Conservation (phyloP, 345 rosid genomes). For the Linum lewisii region DNA sequence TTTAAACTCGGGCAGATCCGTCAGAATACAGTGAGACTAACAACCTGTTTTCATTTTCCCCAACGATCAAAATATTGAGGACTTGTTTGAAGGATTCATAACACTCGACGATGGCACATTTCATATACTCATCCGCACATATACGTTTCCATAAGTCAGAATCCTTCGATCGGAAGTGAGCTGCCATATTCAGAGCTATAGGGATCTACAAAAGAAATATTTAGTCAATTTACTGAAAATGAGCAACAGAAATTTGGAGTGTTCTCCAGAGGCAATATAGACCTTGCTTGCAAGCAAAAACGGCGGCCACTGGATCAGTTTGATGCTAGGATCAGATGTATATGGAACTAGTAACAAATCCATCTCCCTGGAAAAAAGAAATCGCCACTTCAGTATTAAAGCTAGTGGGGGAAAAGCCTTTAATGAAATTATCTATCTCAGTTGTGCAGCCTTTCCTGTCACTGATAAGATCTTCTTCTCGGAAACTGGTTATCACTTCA, state of each 20-base stretch:
- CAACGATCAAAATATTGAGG: slow-evolving; percentile 33
- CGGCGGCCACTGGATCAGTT: slow-evolving; percentile 51
- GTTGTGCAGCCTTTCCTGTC: slow-evolving; percentile 23
- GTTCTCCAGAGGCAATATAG: neutral
- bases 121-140: slow-evolving; percentile 40
- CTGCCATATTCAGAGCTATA: slow-evolving; percentile 60
- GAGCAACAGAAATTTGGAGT: neutral
- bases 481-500: slow-evolving; percentile 45
- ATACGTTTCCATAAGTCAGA: slow-evolving; percentile 43
- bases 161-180: slow-evolving; percentile 43
- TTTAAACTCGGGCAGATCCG: neutral
- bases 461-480: slow-evolving; percentile 49
- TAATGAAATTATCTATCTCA: neutral
- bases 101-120: slow-evolving; percentile 41
- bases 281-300: slow-evolving; percentile 59
- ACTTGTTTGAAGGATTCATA: slow-evolving; percentile 44
- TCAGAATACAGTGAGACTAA: slow-evolving; percentile 11
- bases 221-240: neutral
- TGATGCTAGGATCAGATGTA: slow-evolving; percentile 40
- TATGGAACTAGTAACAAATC: slow-evolving; percentile 46
- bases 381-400: neutral
- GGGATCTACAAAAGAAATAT: slow-evolving; percentile 32
- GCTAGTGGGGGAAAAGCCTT: neutral
- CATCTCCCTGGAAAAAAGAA: slow-evolving; percentile 36
- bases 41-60: slow-evolving; percentile 40